Evolutionary conservation across 345 rosid species (phyloP).

Genomic region (Aethionema arabicum): DNA sequence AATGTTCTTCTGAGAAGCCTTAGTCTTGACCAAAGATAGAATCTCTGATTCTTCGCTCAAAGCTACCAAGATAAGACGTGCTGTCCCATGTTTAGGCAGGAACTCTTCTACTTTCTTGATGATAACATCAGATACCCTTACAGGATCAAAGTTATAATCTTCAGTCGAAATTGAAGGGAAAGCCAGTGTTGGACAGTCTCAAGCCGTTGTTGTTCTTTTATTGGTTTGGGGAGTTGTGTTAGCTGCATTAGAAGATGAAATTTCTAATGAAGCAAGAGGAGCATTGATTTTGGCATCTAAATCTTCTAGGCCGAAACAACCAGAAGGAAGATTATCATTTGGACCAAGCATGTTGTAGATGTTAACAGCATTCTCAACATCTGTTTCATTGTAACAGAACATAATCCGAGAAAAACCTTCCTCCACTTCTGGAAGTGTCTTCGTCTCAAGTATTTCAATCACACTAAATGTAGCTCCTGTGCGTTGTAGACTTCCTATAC

Average conservation of each 20-base stretch:
- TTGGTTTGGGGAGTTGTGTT: constrained; percentile 25
- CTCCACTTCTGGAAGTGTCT: constrained; percentile 64
- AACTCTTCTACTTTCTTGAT: too few species aligned
- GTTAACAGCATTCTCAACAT: too few species aligned
- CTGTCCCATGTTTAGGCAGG: too few species aligned
- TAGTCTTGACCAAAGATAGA: too few species aligned
- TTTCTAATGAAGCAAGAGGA: constrained; percentile 38
- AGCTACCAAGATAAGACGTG: too few species aligned
- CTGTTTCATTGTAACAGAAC: too few species aligned
- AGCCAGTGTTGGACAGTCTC: constrained; percentile 58
- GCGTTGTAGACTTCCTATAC: constrained; percentile 90
- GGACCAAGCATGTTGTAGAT: too few species aligned
- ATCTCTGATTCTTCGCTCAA: too few species aligned
- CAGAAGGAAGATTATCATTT: constrained; percentile 56
- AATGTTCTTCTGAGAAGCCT: too few species aligned
- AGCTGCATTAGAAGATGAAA: constrained; percentile 43
- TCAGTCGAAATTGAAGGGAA: constrained; percentile 95
- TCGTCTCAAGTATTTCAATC: constrained; percentile 80
- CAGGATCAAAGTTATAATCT: too few species aligned
- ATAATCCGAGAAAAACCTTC: constrained; percentile 74
- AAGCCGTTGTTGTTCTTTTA: constrained; percentile 43
- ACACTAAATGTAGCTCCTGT: constrained; percentile 94
- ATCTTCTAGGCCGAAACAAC: constrained; percentile 67
- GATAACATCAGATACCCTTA: too few species aligned
- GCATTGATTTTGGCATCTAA: constrained; percentile 52